Conservation (phyloP, 768 basidiomycete genomes). For the Amanita pseudoporphyria region DNA sequence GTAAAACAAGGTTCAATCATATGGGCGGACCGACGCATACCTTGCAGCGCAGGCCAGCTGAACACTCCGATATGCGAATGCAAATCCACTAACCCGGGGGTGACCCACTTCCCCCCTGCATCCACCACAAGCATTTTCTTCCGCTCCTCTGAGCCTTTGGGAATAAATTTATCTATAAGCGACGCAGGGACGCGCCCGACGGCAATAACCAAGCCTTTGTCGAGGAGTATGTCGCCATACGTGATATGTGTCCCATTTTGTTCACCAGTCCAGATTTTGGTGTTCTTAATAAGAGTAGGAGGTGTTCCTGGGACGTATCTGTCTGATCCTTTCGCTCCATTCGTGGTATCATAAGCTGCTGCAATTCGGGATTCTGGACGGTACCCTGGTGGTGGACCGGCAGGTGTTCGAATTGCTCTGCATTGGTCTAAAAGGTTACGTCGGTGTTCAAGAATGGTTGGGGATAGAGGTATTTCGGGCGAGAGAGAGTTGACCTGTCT, state of each 20-base stretch:
- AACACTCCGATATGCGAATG: constrained; percentile 33
- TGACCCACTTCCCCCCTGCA: constrained; percentile 52
- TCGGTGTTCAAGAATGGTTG: background rate
- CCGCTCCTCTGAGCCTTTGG: background rate
- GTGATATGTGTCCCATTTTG: constrained; percentile 46
- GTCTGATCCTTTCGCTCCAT: constrained; percentile 30
- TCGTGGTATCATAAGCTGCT: background rate
- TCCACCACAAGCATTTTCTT: constrained; percentile 35
- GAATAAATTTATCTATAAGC: constrained; percentile 9
- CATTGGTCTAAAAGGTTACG: background rate
- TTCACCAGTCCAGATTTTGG: constrained; percentile 70
- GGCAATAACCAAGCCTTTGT: constrained; percentile 51
- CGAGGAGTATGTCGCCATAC: constrained; percentile 51
- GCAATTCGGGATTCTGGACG: constrained; percentile 8
- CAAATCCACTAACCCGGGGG: constrained; percentile 36
- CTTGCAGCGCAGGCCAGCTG: constrained; percentile 21
- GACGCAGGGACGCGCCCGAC: constrained; percentile 31
- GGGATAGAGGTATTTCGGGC: background rate
- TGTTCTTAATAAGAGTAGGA: constrained; percentile 52
- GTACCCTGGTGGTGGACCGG: constrained; percentile 1
- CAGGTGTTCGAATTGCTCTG: background rate
- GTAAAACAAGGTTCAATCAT: background rate
- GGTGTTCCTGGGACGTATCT: constrained; percentile 44
- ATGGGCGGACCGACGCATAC: constrained; percentile 8
- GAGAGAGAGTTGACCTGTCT: background rate